Evolutionary conservation across 2,329 filamentous ascomycete species (phyloP), one percentile per base, ranked within the genome.

Genomic region (Aspergillus sp.): DNA sequence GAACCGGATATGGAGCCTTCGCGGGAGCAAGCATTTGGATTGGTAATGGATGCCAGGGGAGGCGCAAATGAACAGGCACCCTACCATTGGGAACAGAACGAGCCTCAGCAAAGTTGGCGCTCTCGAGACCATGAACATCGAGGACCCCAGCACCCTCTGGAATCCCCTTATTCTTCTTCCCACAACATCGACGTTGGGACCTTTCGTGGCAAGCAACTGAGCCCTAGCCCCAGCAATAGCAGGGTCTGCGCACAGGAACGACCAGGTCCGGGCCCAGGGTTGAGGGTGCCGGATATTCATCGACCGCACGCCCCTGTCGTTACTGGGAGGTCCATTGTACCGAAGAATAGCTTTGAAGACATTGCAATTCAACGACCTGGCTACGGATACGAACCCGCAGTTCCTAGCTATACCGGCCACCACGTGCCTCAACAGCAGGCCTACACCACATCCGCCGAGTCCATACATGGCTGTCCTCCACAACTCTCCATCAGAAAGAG

Each of bases 401-500:
- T 19, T 15, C 31, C 34, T 17, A 53, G 25, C 19, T 60, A 50
- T 52, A 45, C 64, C n/a, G 45, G 22, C 64, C 65, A 47, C 61
- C 66, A 57, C 4, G 50, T 54, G 9, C 48, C 22, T 7, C 55
- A 52, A 17, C 57, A 54, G 43, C 51, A 48, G 3, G 43, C 56
- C 25, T 64, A 61, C 50, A 45, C 60, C 30, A 58, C 62, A 8
- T 64, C 66, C 30, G 57, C 46, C 3, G 45, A 68, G 3, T 70
- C 72, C 17, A 30, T 69, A 23, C 47, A 54, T 43, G 57, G 61
- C 11, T 62, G 57, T 28, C 46, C 60, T 11, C 38, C 63, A 2
- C 64, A 69, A 13, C 60, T 76, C 22, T 51, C 64, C 4, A 60
- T 74, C 19, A 34, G 65, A 34, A 75, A 72, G 60, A 72, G 60